phyloP scores from a whole-genome alignment of 768 basidiomycete genomes.

The Rhizopogon vinicolor region DNA sequence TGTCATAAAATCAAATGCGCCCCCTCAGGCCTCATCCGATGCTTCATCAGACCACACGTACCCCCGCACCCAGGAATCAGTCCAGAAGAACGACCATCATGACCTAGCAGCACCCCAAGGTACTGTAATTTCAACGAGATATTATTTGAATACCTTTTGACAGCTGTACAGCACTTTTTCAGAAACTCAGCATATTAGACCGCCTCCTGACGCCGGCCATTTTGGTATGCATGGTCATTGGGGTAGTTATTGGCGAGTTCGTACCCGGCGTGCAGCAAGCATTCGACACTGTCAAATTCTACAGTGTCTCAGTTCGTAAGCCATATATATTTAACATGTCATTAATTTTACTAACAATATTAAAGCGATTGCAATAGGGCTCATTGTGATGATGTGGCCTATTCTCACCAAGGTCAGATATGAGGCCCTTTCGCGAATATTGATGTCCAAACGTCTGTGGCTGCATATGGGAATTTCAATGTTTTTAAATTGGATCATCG shows the following conservation, averaged over 20 bases:
- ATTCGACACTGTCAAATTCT: conserved; percentile 57
- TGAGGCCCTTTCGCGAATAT: conserved; percentile 57
- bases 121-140: not conserved
- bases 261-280: conserved; percentile 54
- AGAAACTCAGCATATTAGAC: conserved; percentile 47
- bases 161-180: conserved; percentile 29
- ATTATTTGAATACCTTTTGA: not conserved
- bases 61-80: not conserved
- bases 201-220: conserved; percentile 62
- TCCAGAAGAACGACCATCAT: not conserved
- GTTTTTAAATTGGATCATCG: conserved; percentile 75
- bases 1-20: not conserved
- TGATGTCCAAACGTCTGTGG: conserved; percentile 53
- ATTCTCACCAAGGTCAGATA: conserved; percentile 74
- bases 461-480: conserved; percentile 65
- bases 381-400: conserved; percentile 90
- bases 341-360: not conserved
- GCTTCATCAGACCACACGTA: not conserved
- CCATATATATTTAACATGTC: not conserved
- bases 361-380: conserved; percentile 73
- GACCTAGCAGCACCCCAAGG: not conserved
- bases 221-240: conserved; percentile 68
- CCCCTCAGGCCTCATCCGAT: too few species aligned
- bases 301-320: conserved; percentile 77
- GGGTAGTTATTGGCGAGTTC: conserved; percentile 70